A percentile compares a stretch with the other conserved stretches of the same genome.
phyloP scores from a whole-genome alignment of 441 rosid genomes.

The Euphorbia celastroides region DNA sequence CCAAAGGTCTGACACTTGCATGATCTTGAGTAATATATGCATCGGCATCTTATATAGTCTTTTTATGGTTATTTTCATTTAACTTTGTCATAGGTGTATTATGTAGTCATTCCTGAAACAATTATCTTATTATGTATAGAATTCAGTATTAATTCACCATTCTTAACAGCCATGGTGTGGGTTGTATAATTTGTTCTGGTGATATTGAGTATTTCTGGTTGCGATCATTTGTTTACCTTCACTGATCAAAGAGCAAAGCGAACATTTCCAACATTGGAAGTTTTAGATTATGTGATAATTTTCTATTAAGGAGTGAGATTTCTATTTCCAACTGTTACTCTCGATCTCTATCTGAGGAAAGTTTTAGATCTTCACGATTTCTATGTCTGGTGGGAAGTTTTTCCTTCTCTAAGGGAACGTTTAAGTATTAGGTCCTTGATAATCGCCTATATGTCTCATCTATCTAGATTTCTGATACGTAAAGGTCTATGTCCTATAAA shows the following conservation, averaged over 20 bases:
- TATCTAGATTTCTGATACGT: background rate
- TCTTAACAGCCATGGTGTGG: background rate
- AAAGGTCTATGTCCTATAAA: background rate
- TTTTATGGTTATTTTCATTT: constrained; percentile 2
- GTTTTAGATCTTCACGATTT: too few species aligned
- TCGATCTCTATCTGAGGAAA: too few species aligned
- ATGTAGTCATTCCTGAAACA: background rate
- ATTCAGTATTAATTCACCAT: background rate
- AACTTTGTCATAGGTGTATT: background rate
- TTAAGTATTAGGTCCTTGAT: background rate
- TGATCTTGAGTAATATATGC: background rate
- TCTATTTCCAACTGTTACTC: background rate
- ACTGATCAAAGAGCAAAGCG: background rate
- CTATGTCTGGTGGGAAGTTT: too few species aligned
- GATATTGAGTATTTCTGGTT: background rate
- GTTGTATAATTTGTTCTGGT: background rate
- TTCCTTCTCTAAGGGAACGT: background rate
- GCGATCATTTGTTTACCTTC: too few species aligned
- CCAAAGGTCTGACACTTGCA: constrained; percentile 34
- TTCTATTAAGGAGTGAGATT: too few species aligned
- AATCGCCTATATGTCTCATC: background rate
- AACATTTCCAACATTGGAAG: background rate
- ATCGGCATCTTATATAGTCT: background rate
- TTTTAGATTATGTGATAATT: background rate
- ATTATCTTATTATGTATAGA: background rate